Base-by-base conservation (phyloP, 1,284 basidiomycete genomes). In the Grifola frondosa region DNA sequence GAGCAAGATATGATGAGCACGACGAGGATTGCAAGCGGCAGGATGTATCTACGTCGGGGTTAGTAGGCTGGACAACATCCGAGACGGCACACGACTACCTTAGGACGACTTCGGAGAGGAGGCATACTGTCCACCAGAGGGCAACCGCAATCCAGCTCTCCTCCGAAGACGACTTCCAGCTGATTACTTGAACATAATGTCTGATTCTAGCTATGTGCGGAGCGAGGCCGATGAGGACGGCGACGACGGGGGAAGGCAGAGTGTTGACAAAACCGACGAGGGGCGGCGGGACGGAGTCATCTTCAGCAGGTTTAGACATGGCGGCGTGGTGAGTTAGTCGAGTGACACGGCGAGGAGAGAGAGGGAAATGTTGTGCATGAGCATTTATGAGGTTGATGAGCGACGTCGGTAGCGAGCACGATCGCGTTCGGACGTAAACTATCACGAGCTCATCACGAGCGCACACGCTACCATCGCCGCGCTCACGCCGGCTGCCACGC, bases 71-170 rank as follows among this genome's bases (percentile, higher is more conserved):
- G 20, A 23, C 4, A 25, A 21, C 17, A 25, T 26, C 22, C 35
- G 8, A 22, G 34, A 29, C 17, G 7, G 30, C 17, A 38, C 30
- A 36, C 15, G 25, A 68, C 76, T 48, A 86, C 84, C 75, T 77
- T 52, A 89, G 66, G 6, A 69, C 69, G 13, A 69, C 64, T 17
- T 75, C 74, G 2, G 78, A 67, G 20, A 84, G 71, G 29, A 92
- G 68, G 65, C 88, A 91, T n/a, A 81, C 24, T 0, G 75, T 75
- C 88, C 90, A 94, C 88, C 88, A 91, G 0, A 61, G 61, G 0
- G 74, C 81, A 21, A 94, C 63, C 0, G 78, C 62, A 3, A 91
- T 74, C 71, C 78, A 87, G 51, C 81, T 79, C 44, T 88, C 78
- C 46, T 84, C 79, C 70, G 78, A 80, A 17, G 68, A 59, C 0